Percentiles rank a stretch among this genome's conserved stretches.
These are phyloP conservation scores for Auricularia sp. DNA, from an alignment of 768 basidiomycete genomes.

Conservation along the genomic window DNA sequence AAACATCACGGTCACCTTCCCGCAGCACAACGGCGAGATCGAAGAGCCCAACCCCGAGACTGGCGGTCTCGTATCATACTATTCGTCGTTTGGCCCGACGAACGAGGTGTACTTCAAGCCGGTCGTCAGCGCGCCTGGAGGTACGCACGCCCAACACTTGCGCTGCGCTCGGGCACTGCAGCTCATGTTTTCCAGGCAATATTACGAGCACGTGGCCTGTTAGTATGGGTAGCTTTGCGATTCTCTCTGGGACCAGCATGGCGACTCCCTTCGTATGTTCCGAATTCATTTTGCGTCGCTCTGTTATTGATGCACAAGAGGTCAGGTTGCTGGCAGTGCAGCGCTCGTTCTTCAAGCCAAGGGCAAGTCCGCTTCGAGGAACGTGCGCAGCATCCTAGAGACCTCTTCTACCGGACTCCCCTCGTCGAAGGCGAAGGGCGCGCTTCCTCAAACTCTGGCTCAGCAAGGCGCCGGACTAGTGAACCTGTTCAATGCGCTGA, in stretches of 20 bases:
- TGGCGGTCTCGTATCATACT: conserved; percentile 18
- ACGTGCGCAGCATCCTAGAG: conserved; percentile 9
- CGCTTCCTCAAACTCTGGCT: conserved; percentile 11
- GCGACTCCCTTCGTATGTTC: conserved; percentile 1
- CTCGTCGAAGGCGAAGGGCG: conserved; percentile 3
- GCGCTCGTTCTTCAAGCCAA: conserved; percentile 13
- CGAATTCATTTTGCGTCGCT: conserved; percentile 13
- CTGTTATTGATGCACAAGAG: conserved; percentile 31
- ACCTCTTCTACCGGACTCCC: conserved; percentile 9
- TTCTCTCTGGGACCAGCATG: conserved; percentile 12
- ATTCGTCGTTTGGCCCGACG: conserved; percentile 19
- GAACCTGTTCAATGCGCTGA: conserved; percentile 25
- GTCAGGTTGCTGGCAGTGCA: conserved; percentile 10
- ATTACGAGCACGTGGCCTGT: conserved; percentile 13
- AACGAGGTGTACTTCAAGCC: conserved; percentile 9
- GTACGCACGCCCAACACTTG: not conserved
- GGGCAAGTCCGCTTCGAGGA: conserved; percentile 5
- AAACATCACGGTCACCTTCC: conserved; percentile 4
- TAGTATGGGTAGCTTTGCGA: conserved; percentile 7
- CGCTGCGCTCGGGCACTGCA: not conserved
- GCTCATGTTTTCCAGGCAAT: conserved; percentile 1
- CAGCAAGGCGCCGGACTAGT: conserved; percentile 18
- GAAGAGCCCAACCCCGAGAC: conserved; percentile 16
- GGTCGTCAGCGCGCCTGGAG: conserved; percentile 9
- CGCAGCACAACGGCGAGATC: conserved; percentile 5